Base-by-base conservation (phyloP, 176 grass and related monocot species). In the Carex parvula region DNA sequence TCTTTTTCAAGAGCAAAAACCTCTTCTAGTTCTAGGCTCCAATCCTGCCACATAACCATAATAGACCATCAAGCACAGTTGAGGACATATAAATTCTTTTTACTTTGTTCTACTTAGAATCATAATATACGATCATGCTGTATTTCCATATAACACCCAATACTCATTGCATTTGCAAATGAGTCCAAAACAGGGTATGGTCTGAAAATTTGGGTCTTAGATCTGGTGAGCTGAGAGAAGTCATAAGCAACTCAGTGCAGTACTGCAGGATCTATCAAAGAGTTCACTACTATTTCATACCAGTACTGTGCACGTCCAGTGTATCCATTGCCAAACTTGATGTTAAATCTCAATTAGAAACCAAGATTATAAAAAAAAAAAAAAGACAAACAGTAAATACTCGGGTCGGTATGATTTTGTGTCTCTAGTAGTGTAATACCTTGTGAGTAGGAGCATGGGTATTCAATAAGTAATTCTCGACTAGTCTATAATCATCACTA, bases 371-470 rank as follows among this genome's bases (percentile, higher is more conserved):
- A 71, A 46, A 71, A 22, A 71, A 6, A 8, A 44, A 39, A 39
- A 5, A 39, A 39, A 46, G 44, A 75, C 71, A 53, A 71, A 71
- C 21, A 55, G 11, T 55, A 55, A 55, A 76, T 76, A 21, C 48
- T 76, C 17, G 13, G 48, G 72, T 55, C 7, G 3, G 18, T 13
- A 14, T 21, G 22, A 76, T 24, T 16, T 9, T 70, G 66, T 8
- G 4, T 53, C 72, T 21, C n/a, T 55, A 64, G 48, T 32, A 79
- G 44, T 53, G 35, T 20, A 63, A 84, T 78, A 94, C 95, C 95
- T 98, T 98, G 87, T 98, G 95, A 5, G 92, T 94, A 81, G 92
- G 91, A 91, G 95, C 95, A 90, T 98, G 95, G 60, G 95, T 98
- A 60, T 93, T 94, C 53, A 91, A 85, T 35, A 98, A 92, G 84